phyloP scores from a whole-genome alignment of 306 rosid species.

The Ormosia emarginata region DNA sequence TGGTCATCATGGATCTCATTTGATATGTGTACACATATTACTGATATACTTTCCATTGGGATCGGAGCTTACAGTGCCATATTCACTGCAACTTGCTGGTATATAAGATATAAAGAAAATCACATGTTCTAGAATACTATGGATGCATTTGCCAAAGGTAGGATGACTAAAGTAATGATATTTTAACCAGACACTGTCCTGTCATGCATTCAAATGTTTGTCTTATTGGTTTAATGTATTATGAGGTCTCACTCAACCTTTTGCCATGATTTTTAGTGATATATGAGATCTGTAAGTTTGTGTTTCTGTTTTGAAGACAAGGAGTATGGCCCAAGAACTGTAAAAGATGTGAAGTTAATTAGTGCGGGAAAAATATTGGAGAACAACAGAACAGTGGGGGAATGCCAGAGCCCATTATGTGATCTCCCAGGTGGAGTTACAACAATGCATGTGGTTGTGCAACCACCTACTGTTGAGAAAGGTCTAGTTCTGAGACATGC shows the following conservation, averaged over 20 bases:
- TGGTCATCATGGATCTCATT: not conserved
- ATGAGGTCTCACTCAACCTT: not conserved
- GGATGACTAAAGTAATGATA: not conserved
- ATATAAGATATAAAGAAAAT: not conserved
- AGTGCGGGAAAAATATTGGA: conserved; percentile 82
- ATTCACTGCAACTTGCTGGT: not conserved
- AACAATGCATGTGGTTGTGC: conserved; percentile 89
- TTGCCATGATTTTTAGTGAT: not conserved
- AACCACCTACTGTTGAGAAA: conserved; percentile 65
- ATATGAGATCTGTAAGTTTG: not conserved
- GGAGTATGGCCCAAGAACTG: conserved; percentile 82
- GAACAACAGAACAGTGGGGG: conserved; percentile 81
- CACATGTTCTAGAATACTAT: not conserved
- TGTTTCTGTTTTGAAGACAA: conserved; percentile 51
- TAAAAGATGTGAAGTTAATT: conserved; percentile 88
- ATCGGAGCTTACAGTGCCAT: not conserved
- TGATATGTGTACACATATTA: not conserved
- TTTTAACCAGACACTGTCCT: not conserved
- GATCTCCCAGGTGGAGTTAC: conserved; percentile 83
- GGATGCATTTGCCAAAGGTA: not conserved
- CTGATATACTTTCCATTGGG: not conserved
- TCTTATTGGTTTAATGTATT: not conserved
- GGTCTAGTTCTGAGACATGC: conserved; percentile 39
- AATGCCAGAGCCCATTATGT: conserved; percentile 76
- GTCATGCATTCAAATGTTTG: not conserved